phyloP scores from a whole-genome alignment of 768 basidiomycete genomes.

The Omphalotus guepiniiformis region DNA sequence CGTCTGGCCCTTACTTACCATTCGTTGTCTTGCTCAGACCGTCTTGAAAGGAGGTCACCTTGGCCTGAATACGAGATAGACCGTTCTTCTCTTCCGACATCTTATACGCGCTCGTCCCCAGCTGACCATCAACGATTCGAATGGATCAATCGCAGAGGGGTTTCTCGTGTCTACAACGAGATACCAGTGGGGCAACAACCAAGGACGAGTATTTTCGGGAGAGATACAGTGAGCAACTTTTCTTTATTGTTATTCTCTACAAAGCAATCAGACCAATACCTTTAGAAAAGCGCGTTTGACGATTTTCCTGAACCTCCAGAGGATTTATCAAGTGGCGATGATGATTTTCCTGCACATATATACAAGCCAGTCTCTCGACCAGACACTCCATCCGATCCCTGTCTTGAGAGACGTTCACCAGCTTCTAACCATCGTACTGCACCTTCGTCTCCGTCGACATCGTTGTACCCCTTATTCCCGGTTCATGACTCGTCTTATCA shows the following conservation, averaged over 20 bases:
- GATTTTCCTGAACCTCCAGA: slow-evolving; percentile 4
- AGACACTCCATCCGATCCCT: neutral
- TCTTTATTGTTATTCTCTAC: neutral
- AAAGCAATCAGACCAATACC: neutral
- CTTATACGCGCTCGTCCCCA: neutral
- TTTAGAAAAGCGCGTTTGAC: neutral
- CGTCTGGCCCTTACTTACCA: neutral
- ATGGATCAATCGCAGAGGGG: slow-evolving; percentile 5
- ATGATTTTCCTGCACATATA: slow-evolving; percentile 3
- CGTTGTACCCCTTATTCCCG: no score
- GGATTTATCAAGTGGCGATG: slow-evolving; percentile 7
- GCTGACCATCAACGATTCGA: no score
- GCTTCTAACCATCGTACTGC: slow-evolving; percentile 1
- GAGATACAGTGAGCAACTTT: slow-evolving; percentile 5
- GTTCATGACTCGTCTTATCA: no score
- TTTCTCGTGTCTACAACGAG: neutral
- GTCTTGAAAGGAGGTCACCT: neutral
- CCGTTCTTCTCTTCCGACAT: neutral
- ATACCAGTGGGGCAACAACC: no score
- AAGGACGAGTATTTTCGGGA: no score
- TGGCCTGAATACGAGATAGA: slow-evolving; percentile 4
- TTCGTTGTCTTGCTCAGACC: neutral
- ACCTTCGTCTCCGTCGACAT: no score
- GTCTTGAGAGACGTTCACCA: neutral
- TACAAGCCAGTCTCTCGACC: neutral